Evolutionary conservation across 2,329 filamentous ascomycete genomes (phyloP), one percentile per base, ranked within the genome.

Genomic region (Akanthomyces uredinophilus): DNA sequence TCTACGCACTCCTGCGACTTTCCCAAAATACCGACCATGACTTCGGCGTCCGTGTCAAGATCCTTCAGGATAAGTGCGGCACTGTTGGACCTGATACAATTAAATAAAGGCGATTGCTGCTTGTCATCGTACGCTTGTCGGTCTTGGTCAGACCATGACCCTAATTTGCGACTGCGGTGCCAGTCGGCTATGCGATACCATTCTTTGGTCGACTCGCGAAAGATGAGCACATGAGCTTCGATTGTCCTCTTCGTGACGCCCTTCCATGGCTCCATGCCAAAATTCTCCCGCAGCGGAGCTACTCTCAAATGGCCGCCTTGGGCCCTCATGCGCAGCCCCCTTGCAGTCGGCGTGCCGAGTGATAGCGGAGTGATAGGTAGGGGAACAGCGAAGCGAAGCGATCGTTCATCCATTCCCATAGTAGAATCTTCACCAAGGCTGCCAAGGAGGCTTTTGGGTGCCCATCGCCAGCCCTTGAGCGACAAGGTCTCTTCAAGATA

Each of bases 391-490:
- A 67, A 65, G 5, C 68, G 61, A 10, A 66, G 37, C 14, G 64
- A 47, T 32, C 66, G 63, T 37, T 68, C 64, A 55, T 67, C 64
- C 2, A 65, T 24, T 0, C 63, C 61, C 46, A 68, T 44, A 5
- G 66, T 60, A 1, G 65, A 58, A 11, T 69, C 67, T 3, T 65
- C 49, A 2, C 62, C 60, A 5, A 64, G 51, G n/a, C 66, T 65
- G 5, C 63, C 61, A 1, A 68, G 64, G 7, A 70, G 60, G 22
- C 64, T 69, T 5, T 57, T 64, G 0, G 69, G 68, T 4, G 69
- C 71, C 70, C 71, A 72, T 47, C 68, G 63, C 66, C 68, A 72
- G 1, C 69, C 70, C 5, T 60, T 58, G 3, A 65, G 41, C 37
- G 63, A 43, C 2, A 71, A 41, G 1, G 64, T 49, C n/a, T 68